Percentiles rank a stretch among this genome's conserved stretches.
phyloP scores from a whole-genome alignment of 2,329 filamentous ascomycete species.

The Phoma herbarum region DNA sequence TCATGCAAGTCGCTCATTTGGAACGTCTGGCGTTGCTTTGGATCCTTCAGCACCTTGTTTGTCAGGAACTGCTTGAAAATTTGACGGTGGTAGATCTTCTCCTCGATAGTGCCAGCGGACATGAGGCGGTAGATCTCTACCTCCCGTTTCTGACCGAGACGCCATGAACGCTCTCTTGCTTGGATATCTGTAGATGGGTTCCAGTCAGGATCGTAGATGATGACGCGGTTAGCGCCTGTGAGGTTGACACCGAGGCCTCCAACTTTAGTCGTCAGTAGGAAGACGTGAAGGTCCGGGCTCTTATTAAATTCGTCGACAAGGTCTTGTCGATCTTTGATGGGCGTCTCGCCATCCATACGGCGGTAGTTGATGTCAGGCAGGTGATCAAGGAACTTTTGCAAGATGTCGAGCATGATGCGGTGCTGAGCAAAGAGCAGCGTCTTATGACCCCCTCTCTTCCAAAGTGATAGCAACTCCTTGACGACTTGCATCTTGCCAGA shows the following conservation, averaged over 20 bases:
- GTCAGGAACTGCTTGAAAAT: slow-evolving; percentile 98
- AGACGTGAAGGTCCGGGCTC: slow-evolving; percentile 80
- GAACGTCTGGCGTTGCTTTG: slow-evolving; percentile 91
- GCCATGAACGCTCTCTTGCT: slow-evolving; percentile 94
- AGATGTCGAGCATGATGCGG: slow-evolving; percentile 92
- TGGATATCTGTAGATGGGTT: slow-evolving; percentile 97
- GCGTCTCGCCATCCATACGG: slow-evolving; percentile 93
- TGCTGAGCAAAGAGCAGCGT: slow-evolving; percentile 93
- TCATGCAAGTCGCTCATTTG: slow-evolving; percentile 91
- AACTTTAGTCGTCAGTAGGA: slow-evolving; percentile 93
- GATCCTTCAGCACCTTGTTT: slow-evolving; percentile 94
- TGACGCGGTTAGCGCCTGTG: slow-evolving; percentile 92
- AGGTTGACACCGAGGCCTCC: slow-evolving; percentile 93
- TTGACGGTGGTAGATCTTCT: slow-evolving; percentile 98
- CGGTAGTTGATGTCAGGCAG: slow-evolving; percentile 77
- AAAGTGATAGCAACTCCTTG: slow-evolving; percentile 84
- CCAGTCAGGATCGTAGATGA: slow-evolving; percentile 99
- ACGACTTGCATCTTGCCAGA: slow-evolving; percentile 98
- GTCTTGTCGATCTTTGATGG: slow-evolving; percentile 84
- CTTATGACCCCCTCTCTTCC: slow-evolving; percentile 93
- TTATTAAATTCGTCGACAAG: slow-evolving; percentile 95
- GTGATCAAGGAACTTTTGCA: slow-evolving; percentile 79
- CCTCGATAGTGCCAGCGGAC: slow-evolving; percentile 96
- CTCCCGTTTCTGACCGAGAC: slow-evolving; percentile 91
- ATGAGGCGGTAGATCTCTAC: slow-evolving; percentile 98